Conservation (phyloP, 306 rosid species). For the Lotus japonicus region DNA sequence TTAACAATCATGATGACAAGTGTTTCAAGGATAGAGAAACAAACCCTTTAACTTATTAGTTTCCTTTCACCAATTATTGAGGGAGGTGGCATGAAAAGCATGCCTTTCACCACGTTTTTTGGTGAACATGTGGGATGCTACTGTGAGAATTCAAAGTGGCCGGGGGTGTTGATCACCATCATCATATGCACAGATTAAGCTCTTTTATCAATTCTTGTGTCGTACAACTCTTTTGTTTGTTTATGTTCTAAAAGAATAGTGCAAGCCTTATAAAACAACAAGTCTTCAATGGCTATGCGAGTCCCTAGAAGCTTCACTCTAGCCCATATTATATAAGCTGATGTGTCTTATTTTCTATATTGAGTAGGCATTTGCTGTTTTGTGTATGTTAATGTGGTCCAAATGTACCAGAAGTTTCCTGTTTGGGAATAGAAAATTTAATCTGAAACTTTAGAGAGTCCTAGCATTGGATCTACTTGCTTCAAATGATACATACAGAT, state of each 20-base stretch:
- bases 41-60: conserved; percentile 25
- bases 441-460: conserved; percentile 31
- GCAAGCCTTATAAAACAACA: conserved; percentile 24
- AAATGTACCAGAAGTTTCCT: conserved; percentile 23
- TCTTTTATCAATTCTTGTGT: conserved; percentile 22
- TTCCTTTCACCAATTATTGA: conserved; percentile 55
- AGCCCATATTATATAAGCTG: conserved; percentile 15
- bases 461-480: conserved; percentile 24
- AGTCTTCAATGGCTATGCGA: conserved; percentile 16
- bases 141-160: conserved; percentile 9
- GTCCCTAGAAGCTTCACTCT: conserved; percentile 32
- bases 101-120: conserved; percentile 36
- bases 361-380: conserved; percentile 14
- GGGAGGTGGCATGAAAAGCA: conserved; percentile 39
- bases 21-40: conserved; percentile 18
- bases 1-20: conserved; percentile 27
- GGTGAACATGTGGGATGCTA: conserved; percentile 53
- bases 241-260: conserved; percentile 34
- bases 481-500: conserved; percentile 39
- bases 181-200: conserved; percentile 37
- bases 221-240: conserved; percentile 28
- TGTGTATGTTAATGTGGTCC: conserved; percentile 31
- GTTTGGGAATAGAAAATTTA: conserved; percentile 39
- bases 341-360: conserved; percentile 28
- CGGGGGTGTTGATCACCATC: conserved; percentile 31